Percentiles rank a stretch among this genome's conserved stretches.
These are phyloP conservation scores for Rhizoclosmatium sp. DNA, from an alignment of 192 early-diverging fungal genomes.

Conservation along the genomic window DNA sequence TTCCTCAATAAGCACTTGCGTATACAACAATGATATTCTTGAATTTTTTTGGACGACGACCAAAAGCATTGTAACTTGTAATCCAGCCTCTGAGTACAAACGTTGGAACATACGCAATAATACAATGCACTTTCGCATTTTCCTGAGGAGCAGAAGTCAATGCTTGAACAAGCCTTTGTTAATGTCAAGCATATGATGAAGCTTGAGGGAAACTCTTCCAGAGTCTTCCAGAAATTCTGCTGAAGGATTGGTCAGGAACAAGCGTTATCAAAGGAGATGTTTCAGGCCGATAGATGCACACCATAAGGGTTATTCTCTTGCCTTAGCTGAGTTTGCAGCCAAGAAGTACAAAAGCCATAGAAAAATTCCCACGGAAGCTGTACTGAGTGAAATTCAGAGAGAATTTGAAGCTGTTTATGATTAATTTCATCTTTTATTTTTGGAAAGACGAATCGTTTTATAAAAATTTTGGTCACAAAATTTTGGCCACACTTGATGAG, in stretches of 20 bases:
- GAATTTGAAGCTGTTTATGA: not conserved
- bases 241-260: not conserved
- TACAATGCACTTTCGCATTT: too few relatives aligned
- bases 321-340: not conserved
- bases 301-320: not conserved
- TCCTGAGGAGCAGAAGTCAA: too few relatives aligned
- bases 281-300: not conserved
- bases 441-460: not conserved
- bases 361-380: not conserved
- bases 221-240: not conserved
- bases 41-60: too few relatives aligned
- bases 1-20: too few relatives aligned
- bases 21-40: too few relatives aligned
- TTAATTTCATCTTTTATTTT: not conserved
- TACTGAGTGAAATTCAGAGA: not conserved
- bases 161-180: too few relatives aligned
- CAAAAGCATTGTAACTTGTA: too few relatives aligned
- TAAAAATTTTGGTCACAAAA: not conserved
- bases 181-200: too few relatives aligned
- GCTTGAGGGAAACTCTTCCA: too few relatives aligned
- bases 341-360: slow-evolving; percentile 4
- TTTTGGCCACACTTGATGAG: not conserved
- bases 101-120: too few relatives aligned
- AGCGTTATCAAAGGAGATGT: not conserved
- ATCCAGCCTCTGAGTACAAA: too few relatives aligned